Evolutionary conservation across 1,284 basidiomycete species (phyloP).

Genomic region (Ceratobasidium theobromae): DNA sequence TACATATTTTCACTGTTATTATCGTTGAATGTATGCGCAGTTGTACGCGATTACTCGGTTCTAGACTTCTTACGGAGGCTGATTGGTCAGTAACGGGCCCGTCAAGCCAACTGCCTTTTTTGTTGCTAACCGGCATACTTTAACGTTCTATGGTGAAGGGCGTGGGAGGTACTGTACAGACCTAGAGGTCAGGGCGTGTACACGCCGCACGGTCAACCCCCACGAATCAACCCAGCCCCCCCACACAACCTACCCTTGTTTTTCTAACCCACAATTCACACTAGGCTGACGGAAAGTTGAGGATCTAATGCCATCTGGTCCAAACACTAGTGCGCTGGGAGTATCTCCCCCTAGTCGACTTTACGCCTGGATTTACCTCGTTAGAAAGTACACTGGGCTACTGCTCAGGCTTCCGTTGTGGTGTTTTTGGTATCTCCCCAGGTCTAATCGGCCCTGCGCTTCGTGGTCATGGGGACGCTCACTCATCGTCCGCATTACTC

Average conservation of each 20-base stretch:
- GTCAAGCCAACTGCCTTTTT: background rate
- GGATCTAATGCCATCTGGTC: background rate
- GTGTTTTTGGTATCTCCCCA: slow-evolving; percentile 41
- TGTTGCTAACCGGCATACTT: too few species aligned
- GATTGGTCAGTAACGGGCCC: background rate
- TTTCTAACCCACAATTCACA: too few species aligned
- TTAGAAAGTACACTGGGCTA: slow-evolving; percentile 12
- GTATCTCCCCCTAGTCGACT: slow-evolving; percentile 3
- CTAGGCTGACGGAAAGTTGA: too few species aligned
- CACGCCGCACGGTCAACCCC: too few species aligned
- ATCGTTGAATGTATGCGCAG: background rate
- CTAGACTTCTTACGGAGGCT: background rate
- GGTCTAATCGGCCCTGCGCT: slow-evolving; percentile 46
- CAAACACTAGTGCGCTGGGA: background rate
- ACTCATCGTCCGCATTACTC: slow-evolving; percentile 46
- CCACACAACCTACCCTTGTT: too few species aligned
- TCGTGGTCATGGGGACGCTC: slow-evolving; percentile 49
- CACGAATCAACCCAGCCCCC: too few species aligned
- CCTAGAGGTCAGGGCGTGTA: too few species aligned
- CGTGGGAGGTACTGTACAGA: too few species aligned
- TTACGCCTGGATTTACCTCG: background rate
- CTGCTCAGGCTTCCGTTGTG: slow-evolving; percentile 54
- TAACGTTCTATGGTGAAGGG: too few species aligned
- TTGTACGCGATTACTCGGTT: background rate
- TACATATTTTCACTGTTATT: too few species aligned